Conservation (phyloP, 2,329 filamentous ascomycete genomes). For the Hypoxylon sp. region DNA sequence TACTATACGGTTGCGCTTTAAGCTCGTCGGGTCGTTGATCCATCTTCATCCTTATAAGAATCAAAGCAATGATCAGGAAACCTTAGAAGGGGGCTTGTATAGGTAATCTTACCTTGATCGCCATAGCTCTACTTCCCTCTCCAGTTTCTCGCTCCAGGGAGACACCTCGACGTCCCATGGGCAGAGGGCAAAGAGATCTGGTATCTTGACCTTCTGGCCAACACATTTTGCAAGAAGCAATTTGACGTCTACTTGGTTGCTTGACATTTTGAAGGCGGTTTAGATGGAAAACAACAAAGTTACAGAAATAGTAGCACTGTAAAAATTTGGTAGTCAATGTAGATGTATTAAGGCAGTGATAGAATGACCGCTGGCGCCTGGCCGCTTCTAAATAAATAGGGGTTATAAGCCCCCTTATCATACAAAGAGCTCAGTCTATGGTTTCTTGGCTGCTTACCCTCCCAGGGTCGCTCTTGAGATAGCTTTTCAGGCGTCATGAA, state of each 20-base stretch:
- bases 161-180: conserved; percentile 8
- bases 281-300: conserved; percentile 2
- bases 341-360: neutral
- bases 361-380: neutral
- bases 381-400: neutral
- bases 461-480: neutral
- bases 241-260: conserved; percentile 3
- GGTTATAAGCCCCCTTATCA: neutral
- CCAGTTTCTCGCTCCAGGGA: conserved; percentile 6
- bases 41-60: conserved; percentile 19
- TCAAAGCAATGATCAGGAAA: neutral
- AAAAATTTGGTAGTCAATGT: no score
- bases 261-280: conserved; percentile 19
- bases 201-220: conserved; percentile 24
- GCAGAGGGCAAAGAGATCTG: conserved; percentile 25
- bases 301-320: neutral
- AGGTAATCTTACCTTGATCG: conserved; percentile 20
- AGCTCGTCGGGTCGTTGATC: conserved; percentile 13
- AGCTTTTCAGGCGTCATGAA: neutral
- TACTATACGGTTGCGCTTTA: conserved; percentile 26
- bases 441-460: neutral
- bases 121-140: conserved; percentile 23
- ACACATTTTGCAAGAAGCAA: conserved; percentile 21
- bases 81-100: neutral
- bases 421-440: neutral